These are phyloP conservation scores for Melampsora americana DNA, from an alignment of 1,284 basidiomycete species.

Conservation along the genomic window DNA sequence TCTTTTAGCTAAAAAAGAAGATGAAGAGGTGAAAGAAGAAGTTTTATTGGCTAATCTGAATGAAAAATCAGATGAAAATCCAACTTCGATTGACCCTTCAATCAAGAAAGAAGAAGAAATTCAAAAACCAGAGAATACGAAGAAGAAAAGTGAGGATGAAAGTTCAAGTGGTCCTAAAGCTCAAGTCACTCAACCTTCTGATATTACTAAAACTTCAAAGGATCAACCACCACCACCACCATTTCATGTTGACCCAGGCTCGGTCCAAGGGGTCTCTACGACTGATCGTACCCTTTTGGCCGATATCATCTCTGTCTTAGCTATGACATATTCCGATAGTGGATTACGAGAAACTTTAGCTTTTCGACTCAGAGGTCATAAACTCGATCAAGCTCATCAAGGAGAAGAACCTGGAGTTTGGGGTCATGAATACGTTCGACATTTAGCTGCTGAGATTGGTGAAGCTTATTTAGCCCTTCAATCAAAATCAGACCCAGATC, in stretches of 20 bases:
- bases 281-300: slow-evolving; percentile 77
- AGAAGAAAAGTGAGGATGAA: not conserved
- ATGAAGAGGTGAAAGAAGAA: slow-evolving; percentile 70
- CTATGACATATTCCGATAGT: slow-evolving; percentile 99
- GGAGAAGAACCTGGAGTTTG: slow-evolving; percentile 86
- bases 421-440: slow-evolving; percentile 99
- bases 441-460: slow-evolving; percentile 92
- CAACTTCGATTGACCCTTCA: not conserved
- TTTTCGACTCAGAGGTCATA: slow-evolving; percentile 73
- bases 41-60: slow-evolving; percentile 60
- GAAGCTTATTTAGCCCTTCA: slow-evolving; percentile 71
- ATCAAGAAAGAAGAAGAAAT: not conserved
- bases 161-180: not conserved
- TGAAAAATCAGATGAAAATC: slow-evolving; percentile 26
- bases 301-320: slow-evolving; percentile 96
- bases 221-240: slow-evolving; percentile 16
- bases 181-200: not conserved
- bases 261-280: slow-evolving; percentile 42
- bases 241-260: slow-evolving; percentile 41
- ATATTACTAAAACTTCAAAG: not conserved
- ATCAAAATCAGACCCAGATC: slow-evolving; percentile 41
- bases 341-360: slow-evolving; percentile 88
- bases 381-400: slow-evolving; percentile 56
- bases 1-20: slow-evolving; percentile 20
- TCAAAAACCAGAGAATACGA: slow-evolving; percentile 15